Percentiles rank a stretch among this genome's conserved stretches.
These are phyloP conservation scores for Fusarium sp. DNA, from an alignment of 2,329 filamentous ascomycete species.

Conservation along the genomic window DNA sequence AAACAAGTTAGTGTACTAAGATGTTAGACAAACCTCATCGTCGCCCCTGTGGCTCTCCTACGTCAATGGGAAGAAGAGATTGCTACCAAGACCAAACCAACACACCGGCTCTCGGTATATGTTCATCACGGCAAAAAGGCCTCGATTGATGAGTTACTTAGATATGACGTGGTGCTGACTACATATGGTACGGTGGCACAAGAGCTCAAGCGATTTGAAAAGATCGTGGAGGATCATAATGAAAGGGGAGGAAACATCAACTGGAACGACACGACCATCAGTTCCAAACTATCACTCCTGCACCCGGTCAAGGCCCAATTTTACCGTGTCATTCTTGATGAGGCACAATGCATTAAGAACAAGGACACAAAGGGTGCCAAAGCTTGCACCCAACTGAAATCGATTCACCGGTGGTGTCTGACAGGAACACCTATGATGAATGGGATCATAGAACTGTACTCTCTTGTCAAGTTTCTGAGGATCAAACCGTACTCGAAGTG, in stretches of 20 bases:
- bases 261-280: slow-evolving; percentile 50
- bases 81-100: slow-evolving; percentile 69
- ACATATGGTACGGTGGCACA: slow-evolving; percentile 80
- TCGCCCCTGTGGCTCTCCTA: slow-evolving; percentile 82
- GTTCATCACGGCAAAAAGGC: slow-evolving; percentile 77
- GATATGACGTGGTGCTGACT: slow-evolving; percentile 83
- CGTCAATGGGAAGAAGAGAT: slow-evolving; percentile 89
- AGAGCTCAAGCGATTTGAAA: slow-evolving; percentile 70
- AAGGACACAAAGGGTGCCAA: slow-evolving; percentile 76
- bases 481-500: slow-evolving; percentile 79
- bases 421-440: slow-evolving; percentile 94
- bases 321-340: slow-evolving; percentile 84
- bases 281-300: slow-evolving; percentile 64
- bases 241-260: slow-evolving; percentile 52
- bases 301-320: slow-evolving; percentile 70
- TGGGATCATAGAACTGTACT: slow-evolving; percentile 78
- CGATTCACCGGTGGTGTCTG: slow-evolving; percentile 80
- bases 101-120: slow-evolving; percentile 70
- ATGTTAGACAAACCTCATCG: slow-evolving; percentile 79
- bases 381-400: slow-evolving; percentile 72
- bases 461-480: slow-evolving; percentile 78
- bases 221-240: slow-evolving; percentile 56
- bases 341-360: slow-evolving; percentile 87
- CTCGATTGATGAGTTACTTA: slow-evolving; percentile 67
- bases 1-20: slow-evolving; percentile 34